Conservation (phyloP, 2,329 filamentous ascomycete genomes). For the Madurella fahalii region DNA sequence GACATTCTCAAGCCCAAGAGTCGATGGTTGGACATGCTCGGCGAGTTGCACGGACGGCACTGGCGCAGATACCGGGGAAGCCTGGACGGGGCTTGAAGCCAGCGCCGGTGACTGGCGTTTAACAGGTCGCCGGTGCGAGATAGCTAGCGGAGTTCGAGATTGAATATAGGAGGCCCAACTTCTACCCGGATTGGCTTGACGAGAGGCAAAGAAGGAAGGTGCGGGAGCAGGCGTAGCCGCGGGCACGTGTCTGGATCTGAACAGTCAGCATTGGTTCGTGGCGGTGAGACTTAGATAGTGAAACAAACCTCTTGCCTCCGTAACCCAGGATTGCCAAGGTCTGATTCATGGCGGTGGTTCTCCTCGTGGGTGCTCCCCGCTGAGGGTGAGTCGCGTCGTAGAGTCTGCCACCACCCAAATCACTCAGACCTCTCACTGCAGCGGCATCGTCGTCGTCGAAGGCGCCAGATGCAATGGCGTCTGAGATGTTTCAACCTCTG, state of each 20-base stretch:
- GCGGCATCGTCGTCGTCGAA: conserved; percentile 33
- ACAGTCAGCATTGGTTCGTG: neutral
- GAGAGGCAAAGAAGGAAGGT: neutral
- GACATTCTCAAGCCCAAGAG: neutral
- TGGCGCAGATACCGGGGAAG: neutral
- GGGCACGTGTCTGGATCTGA: neutral
- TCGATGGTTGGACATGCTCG: neutral
- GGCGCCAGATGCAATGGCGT: conserved; percentile 20
- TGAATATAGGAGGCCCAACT: neutral
- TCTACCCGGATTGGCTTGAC: neutral
- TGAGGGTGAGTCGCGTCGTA: conserved; percentile 16
- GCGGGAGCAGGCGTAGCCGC: no score
- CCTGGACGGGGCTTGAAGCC: neutral
- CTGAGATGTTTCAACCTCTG: conserved; percentile 5
- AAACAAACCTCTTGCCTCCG: conserved; percentile 1
- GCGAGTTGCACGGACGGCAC: neutral
- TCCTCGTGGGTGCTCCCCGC: neutral
- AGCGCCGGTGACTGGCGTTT: neutral
- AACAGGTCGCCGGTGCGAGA: neutral
- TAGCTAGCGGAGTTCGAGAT: neutral
- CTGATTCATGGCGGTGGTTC: neutral
- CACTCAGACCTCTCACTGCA: conserved; percentile 25
- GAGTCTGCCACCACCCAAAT: conserved; percentile 27
- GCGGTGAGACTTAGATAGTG: neutral
- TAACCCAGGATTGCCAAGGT: neutral